Evolutionary conservation across 139 green algal genomes (phyloP).

Genomic region (Astrephomene gubernaculifera): DNA sequence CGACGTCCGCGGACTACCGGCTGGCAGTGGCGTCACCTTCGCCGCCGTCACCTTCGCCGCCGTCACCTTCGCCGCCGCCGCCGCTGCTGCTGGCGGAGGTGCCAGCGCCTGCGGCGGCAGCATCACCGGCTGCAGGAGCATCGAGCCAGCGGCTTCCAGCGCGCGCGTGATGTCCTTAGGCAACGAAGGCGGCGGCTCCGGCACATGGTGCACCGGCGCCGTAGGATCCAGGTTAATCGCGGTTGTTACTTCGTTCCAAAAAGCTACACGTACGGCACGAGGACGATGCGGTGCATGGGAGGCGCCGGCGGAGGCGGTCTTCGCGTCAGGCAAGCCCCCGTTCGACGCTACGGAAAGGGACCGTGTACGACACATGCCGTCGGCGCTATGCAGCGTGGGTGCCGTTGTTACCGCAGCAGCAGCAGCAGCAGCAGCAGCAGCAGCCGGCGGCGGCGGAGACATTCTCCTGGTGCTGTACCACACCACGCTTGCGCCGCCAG

Average conservation of each 20-base stretch:
- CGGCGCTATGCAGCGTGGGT: too few relatives aligned
- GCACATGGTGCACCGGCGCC: background rate
- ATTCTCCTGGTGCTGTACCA: slow-evolving; percentile 23
- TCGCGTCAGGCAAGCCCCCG: too few relatives aligned
- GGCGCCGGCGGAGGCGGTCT: too few relatives aligned
- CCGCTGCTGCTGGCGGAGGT: background rate
- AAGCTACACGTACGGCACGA: background rate
- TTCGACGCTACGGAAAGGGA: too few relatives aligned
- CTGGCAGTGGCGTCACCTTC: too few relatives aligned
- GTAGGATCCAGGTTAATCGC: background rate
- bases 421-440: background rate
- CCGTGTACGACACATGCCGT: too few relatives aligned
- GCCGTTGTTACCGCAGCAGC: too few relatives aligned
- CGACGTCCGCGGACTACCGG: background rate
- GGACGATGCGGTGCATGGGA: too few relatives aligned
- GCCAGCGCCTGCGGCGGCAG: background rate
- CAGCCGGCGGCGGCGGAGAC: background rate
- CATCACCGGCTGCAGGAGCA: slow-evolving; percentile 1
- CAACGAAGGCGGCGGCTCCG: background rate
- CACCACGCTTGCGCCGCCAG: slow-evolving; percentile 7
- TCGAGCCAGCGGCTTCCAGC: background rate
- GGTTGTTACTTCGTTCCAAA: slow-evolving; percentile 21
- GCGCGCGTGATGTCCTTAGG: slow-evolving; percentile 3
- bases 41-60: too few relatives aligned
- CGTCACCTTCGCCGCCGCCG: background rate